A percentile compares a stretch with the other conserved stretches of the same genome.
These are phyloP conservation scores for Protea cynaroides DNA, from an alignment of 164 flowering plant species.

Conservation along the genomic window DNA sequence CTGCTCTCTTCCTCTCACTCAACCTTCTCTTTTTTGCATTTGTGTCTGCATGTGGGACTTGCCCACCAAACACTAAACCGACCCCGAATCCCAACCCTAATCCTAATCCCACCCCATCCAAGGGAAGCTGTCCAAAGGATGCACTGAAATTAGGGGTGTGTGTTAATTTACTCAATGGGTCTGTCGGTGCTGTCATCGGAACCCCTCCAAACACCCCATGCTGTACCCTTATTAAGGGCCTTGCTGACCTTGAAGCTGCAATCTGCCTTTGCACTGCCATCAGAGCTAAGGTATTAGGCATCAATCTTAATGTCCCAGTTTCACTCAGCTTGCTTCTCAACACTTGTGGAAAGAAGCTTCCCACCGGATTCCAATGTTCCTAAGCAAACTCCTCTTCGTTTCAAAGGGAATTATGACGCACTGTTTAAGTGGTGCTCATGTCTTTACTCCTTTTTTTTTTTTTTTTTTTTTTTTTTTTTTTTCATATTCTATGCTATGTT, in stretches of 20 bases:
- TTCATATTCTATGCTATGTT: no score
- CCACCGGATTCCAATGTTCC: constrained; percentile 52
- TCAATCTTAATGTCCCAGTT: constrained; percentile 51
- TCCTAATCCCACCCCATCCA: constrained; percentile 4
- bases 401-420: no score
- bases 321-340: constrained; percentile 60
- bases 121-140: constrained; percentile 40
- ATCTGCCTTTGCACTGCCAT: constrained; percentile 70
- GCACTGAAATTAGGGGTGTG: constrained; percentile 53
- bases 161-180: constrained; percentile 31
- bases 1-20: constrained; percentile 39
- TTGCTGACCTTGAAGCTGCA: constrained; percentile 61
- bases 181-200: constrained; percentile 38
- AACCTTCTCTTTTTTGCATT: constrained; percentile 46
- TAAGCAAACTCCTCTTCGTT: constrained; percentile 13
- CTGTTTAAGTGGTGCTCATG: no score
- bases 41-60: constrained; percentile 30
- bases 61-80: constrained; percentile 13
- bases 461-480: no score
- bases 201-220: constrained; percentile 43
- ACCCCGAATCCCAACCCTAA: constrained; percentile 18
- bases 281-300: constrained; percentile 49
- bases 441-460: no score
- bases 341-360: constrained; percentile 40
- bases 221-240: constrained; percentile 55